phyloP scores from a whole-genome alignment of 176 grass and related monocot genomes.

The Melocanna baccifera region DNA sequence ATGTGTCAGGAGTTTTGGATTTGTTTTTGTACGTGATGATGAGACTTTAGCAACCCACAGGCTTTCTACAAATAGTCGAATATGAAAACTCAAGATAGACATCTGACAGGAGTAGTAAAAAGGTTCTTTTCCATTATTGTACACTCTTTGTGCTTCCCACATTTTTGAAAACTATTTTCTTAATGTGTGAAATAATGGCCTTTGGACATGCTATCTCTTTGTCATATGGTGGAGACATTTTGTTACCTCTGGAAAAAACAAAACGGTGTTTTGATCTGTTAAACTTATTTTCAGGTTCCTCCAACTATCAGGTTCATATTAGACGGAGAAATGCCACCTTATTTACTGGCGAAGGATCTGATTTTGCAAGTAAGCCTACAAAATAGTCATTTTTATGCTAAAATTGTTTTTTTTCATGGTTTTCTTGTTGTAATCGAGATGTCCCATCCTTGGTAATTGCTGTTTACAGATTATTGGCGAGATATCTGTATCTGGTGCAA shows the following conservation, averaged over 20 bases:
- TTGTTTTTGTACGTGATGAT: not conserved
- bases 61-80: not conserved
- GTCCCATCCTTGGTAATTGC: slow-evolving; percentile 7
- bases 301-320: slow-evolving; percentile 78
- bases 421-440: not conserved
- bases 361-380: slow-evolving; percentile 85
- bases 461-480: slow-evolving; percentile 80
- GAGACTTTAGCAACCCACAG: not conserved
- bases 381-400: not conserved
- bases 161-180: not conserved
- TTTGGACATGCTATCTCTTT: not conserved
- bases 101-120: not conserved
- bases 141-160: not conserved
- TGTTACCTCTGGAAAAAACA: not conserved
- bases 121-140: not conserved
- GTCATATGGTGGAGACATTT: not conserved
- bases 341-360: slow-evolving; percentile 97
- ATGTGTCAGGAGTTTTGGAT: not conserved
- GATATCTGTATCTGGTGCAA: slow-evolving; percentile 86
- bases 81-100: not conserved
- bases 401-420: not conserved
- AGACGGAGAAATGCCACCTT: slow-evolving; percentile 91
- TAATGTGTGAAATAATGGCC: not conserved
- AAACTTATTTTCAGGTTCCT: slow-evolving; percentile 64
- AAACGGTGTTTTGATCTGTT: slow-evolving; percentile 35